phyloP scores from a whole-genome alignment of 1,284 basidiomycete species.

The Erythrobasidium hasegawianum region DNA sequence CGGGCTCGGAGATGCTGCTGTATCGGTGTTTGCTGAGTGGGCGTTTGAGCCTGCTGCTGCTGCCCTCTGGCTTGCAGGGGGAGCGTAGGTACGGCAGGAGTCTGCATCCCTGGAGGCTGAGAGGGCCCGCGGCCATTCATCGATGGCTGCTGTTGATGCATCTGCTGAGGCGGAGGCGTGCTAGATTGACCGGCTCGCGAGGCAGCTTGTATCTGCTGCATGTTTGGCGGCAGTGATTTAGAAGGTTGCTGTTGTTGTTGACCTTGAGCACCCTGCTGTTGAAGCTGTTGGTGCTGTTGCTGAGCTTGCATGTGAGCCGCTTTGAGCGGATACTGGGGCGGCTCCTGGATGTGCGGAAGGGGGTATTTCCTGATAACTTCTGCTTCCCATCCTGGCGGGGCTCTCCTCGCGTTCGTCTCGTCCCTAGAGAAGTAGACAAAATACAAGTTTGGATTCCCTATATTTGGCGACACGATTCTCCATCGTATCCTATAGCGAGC shows the following conservation, averaged over 20 bases:
- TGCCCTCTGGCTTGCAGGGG: background rate
- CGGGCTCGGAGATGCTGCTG: background rate
- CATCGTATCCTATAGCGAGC: constrained; percentile 27
- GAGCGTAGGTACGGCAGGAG: background rate
- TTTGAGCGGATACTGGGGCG: background rate
- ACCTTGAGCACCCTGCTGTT: background rate
- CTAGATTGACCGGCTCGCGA: background rate
- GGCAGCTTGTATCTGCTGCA: background rate
- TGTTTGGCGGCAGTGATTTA: background rate
- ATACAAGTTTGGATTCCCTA: constrained; percentile 27
- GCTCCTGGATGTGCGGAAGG: constrained; percentile 10
- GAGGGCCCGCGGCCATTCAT: background rate
- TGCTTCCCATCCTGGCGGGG: constrained; percentile 28
- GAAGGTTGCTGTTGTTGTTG: constrained; percentile 3
- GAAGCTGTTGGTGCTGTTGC: constrained; percentile 5
- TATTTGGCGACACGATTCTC: constrained; percentile 8
- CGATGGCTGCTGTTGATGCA: background rate
- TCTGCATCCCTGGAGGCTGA: background rate
- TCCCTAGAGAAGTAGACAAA: constrained; percentile 30
- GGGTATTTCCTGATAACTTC: constrained; percentile 29
- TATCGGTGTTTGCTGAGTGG: background rate
- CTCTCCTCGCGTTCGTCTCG: constrained; percentile 11
- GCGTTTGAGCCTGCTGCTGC: background rate
- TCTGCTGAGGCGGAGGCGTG: constrained; percentile 3
- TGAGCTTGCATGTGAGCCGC: background rate